Conservation (phyloP, 139 green algal species). For the Trebouxia sp. region DNA sequence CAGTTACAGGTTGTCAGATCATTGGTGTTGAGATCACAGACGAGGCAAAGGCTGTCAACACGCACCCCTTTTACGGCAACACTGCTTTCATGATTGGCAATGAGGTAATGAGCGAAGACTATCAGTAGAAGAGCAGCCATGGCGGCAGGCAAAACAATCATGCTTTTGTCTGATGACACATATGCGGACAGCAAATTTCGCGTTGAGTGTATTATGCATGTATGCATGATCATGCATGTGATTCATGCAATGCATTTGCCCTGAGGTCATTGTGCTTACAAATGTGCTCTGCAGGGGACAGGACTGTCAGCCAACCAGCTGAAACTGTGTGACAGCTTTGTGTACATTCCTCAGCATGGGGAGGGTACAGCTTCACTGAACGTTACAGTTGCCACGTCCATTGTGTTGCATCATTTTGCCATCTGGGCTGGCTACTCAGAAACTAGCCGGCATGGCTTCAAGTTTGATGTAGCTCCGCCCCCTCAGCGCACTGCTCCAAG, state of each 20-base stretch:
- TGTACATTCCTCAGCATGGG: conserved; percentile 93
- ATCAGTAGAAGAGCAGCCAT: too few relatives aligned
- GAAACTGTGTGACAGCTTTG: conserved; percentile 83
- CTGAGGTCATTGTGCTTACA: too few relatives aligned
- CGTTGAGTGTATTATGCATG: neutral
- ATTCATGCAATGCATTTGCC: neutral
- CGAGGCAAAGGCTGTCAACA: conserved; percentile 66
- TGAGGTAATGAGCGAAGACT: conserved; percentile 68
- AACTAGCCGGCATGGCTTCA: conserved; percentile 64
- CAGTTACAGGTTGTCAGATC: conserved; percentile 72
- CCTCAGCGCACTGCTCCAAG: neutral
- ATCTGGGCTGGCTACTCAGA: conserved; percentile 80
- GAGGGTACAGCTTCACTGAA: conserved; percentile 94
- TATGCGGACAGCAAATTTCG: neutral
- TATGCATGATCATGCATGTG: neutral
- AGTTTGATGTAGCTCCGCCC: conserved; percentile 72
- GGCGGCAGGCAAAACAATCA: neutral
- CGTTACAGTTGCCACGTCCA: conserved; percentile 88
- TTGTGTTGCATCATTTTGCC: conserved; percentile 95
- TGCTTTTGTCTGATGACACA: neutral
- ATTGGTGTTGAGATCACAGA: conserved; percentile 90
- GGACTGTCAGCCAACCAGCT: conserved; percentile 83
- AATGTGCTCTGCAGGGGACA: conserved; percentile 80
- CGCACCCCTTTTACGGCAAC: conserved; percentile 75
- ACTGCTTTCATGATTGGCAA: conserved; percentile 95